Conservation (phyloP, 169 alveolate species). For the Haemoproteus tartakovskyi region DNA sequence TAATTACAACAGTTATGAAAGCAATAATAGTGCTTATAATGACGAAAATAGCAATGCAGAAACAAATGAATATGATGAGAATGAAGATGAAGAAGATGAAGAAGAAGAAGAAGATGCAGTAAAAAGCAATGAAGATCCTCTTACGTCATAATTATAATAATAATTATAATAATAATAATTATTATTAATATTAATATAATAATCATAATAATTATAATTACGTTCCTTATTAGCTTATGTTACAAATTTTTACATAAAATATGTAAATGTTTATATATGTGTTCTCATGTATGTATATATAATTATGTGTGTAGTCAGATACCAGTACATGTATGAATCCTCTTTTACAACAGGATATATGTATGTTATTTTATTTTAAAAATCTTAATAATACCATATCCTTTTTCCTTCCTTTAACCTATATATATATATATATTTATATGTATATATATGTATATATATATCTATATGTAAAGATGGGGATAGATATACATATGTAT, state of each 20-base stretch:
- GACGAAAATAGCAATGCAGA: conserved; percentile 62
- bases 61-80: conserved; percentile 75
- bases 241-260: no score
- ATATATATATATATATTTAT: not conserved
- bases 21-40: conserved; percentile 65
- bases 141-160: conserved; percentile 40
- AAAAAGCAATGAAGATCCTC: conserved; percentile 69
- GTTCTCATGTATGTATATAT: not conserved
- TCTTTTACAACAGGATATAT: not conserved
- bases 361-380: not conserved
- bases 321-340: no score
- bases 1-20: conserved; percentile 58
- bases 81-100: conserved; percentile 77
- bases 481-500: no score
- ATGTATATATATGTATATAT: not conserved
- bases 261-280: not conserved
- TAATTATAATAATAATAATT: not conserved
- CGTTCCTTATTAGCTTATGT: not conserved
- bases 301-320: no score
- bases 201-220: not conserved
- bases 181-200: not conserved
- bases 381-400: no score
- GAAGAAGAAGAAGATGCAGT: no score
- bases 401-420: not conserved
- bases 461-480: not conserved